phyloP scores from a whole-genome alignment of 805 yeast species.

The Sugiyamaella qingdaonensis region DNA sequence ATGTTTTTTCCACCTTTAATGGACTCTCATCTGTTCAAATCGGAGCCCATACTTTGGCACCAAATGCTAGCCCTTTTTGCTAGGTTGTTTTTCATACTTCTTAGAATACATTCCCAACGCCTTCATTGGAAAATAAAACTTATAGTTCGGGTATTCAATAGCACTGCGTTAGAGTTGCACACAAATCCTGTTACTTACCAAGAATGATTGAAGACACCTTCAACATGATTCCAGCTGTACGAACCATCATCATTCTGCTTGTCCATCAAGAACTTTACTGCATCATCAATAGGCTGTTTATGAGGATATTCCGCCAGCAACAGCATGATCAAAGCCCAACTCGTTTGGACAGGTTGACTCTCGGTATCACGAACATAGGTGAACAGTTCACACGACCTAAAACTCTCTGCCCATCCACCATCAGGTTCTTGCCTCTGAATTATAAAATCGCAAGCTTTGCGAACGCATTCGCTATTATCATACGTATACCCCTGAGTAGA shows the following conservation, averaged over 20 bases:
- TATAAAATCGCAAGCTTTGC: constrained; percentile 80
- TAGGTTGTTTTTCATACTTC: constrained; percentile 9
- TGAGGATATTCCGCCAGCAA: constrained; percentile 79
- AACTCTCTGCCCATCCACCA: constrained; percentile 98
- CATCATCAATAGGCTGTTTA: constrained; percentile 54
- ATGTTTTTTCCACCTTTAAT: no score
- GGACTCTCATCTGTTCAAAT: no score
- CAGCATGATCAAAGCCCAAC: constrained; percentile 87
- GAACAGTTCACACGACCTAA: constrained; percentile 82
- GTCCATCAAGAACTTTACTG: constrained; percentile 55
- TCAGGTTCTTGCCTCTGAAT: constrained; percentile 70
- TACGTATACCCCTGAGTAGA: constrained; percentile 63
- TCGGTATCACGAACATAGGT: constrained; percentile 61
- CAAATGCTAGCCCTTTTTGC: no score
- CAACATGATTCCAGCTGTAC: constrained; percentile 79
- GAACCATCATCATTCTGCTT: constrained; percentile 76
- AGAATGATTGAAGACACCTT: constrained; percentile 90
- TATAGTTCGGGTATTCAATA: constrained; percentile 92
- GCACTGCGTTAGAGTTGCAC: constrained; percentile 45
- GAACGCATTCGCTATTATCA: constrained; percentile 55
- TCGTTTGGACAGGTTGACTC: constrained; percentile 80
- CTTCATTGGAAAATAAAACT: constrained; percentile 83
- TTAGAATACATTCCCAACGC: constrained; percentile 73
- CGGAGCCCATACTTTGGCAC: no score
- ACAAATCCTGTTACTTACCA: constrained; percentile 2